Evolutionary conservation across 1,139 yeast genomes (phyloP), one percentile per base, ranked within the genome.

Genomic region (Debaryomyces subglobosus): DNA sequence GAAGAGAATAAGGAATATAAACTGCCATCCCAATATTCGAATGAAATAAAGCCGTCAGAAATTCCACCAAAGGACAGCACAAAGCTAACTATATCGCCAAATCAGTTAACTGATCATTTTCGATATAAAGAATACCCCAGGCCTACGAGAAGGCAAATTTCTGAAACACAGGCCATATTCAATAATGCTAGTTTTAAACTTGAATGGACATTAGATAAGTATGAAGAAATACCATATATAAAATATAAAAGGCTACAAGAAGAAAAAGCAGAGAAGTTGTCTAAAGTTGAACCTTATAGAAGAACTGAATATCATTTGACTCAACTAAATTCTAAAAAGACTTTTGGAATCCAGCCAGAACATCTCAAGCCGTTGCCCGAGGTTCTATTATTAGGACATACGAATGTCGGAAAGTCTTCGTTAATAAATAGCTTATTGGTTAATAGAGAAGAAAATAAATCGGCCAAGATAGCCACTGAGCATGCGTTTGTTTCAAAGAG

Each of bases 391-490:
- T 60, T 90, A 46, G 97, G 97, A 0, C 80, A 89, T 54, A 86
- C 96, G 44, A 90, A 90, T 58, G 90, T 84, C 1, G 97, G 97
- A 0, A 90, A 90, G 61, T 88, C 96, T 0, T 82, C 95, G 0
- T 65, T 90, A 35, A 69, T 90, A 36, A 87, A 89, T 57, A 79
- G 78, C 15, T 54, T 85, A 60, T 79, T 57, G 60, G 63, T 60
- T 5, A 63, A 67, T 40, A 62, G 65, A 24, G 51, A 59, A 27
- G 71, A 65, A 49, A 62, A 61, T 33, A 65, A 62, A 44, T 58
- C 65, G 5, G 54, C 61, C 2, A 55, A 58, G 5, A 68, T 53
- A 51, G 62, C 40, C 61, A 69, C 68, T 2, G 71, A 71, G 45
- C 69, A 74, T 53, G 89, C 89, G 3, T 78, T 64, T 55, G 82